phyloP scores from a whole-genome alignment of 768 basidiomycete species.

The Boletus speciosus region DNA sequence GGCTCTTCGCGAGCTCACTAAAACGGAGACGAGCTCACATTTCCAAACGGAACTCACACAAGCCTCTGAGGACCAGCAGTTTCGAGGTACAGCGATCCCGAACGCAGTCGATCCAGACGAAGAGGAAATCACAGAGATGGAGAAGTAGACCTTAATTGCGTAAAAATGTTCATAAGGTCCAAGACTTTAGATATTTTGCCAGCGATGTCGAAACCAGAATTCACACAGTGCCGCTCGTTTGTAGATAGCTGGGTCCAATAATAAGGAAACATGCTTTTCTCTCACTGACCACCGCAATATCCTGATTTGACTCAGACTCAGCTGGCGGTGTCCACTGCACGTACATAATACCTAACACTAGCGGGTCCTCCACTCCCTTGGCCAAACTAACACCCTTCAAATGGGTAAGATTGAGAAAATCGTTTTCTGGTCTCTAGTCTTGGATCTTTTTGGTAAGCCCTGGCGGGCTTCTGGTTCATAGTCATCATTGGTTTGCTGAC shows the following conservation, averaged over 20 bases:
- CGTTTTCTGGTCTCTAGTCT: constrained; percentile 85
- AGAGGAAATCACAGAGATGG: constrained; percentile 5
- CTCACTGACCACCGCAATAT: neutral
- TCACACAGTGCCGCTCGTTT: neutral
- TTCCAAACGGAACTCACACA: constrained; percentile 79
- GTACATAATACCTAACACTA: neutral
- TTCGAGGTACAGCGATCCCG: constrained; percentile 47
- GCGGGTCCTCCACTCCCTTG: neutral
- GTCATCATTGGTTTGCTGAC: constrained; percentile 6
- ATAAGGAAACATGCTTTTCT: neutral
- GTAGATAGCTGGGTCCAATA: neutral
- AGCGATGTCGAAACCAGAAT: neutral
- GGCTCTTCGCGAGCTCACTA: constrained; percentile 93
- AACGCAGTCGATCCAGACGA: constrained; percentile 23
- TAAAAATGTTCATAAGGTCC: neutral
- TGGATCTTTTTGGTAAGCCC: constrained; percentile 73
- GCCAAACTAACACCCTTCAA: neutral
- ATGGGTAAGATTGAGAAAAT: constrained; percentile 74
- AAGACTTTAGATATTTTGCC: neutral
- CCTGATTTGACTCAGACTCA: neutral
- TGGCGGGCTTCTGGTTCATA: neutral
- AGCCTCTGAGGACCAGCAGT: constrained; percentile 79
- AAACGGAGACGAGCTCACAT: constrained; percentile 92
- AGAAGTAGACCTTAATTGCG: neutral
- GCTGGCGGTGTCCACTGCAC: neutral